Base-by-base conservation (phyloP, 805 yeast genomes). In the Ogataea pignaliae region DNA sequence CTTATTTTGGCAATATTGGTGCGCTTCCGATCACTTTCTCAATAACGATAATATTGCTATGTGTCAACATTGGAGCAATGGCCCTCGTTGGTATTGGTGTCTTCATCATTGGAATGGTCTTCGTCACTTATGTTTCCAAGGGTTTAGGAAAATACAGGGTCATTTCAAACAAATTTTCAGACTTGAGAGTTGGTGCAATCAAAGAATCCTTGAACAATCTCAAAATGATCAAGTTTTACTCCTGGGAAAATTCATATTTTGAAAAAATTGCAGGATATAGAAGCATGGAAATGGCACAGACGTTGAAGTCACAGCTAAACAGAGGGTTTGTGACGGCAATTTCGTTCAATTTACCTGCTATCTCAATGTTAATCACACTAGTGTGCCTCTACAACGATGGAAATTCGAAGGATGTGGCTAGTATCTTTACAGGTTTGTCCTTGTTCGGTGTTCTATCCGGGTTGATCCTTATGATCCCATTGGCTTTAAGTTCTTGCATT, bases 201-300 rank as follows among this genome's bases (percentile, higher is more conserved):
- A 83, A 86, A 51, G 97, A 89, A 60, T 78, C 88, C 16, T 70
- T 89, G 51, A 80, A 77, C 59, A 81, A 84, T 51, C 76, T 88
- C 70, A 86, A 85, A 60, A 73, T 83, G 63, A 83, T 89, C 61
- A 89, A 90, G 66, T 84, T 76, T 58, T 90, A 88, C 60, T 84
- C 91, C 2, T 89, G 97, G 96, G 97, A 90, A 62, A 72, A 70
- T 36, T 86, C 96, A 1, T 90, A 87, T 59, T 71, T 74, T 47
- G 61, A 72, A 9, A 73, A 72, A 44, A 74, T 89, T 34, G 57
- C 74, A 21, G 70, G 66, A 5, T 72, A 76, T 16, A 78, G 97
- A 63, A 54, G 59, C 1, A 58, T 65, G 16, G 97, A 89, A 63
- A 80, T 84, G 73, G 52, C 56, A 5, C 63, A 70, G 37, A 72